Conservation (phyloP, 352 stramenopile species). For the Phytophthora parvispora region DNA sequence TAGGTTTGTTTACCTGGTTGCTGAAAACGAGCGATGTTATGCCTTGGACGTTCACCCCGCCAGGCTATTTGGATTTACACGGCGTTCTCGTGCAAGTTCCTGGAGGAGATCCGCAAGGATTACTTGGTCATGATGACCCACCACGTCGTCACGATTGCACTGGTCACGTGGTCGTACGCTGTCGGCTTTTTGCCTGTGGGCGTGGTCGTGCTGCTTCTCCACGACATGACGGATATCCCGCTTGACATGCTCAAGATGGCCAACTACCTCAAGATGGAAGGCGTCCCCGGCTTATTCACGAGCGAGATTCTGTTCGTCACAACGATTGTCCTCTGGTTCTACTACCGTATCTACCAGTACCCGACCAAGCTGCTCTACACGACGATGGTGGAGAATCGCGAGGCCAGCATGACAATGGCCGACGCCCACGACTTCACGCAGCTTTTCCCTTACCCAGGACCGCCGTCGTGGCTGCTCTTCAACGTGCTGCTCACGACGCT, state of each 20-base stretch:
- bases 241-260: constrained; percentile 92
- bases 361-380: constrained; percentile 85
- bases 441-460: constrained; percentile 72
- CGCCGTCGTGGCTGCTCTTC: constrained; percentile 86
- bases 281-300: constrained; percentile 69
- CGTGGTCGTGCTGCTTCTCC: constrained; percentile 85
- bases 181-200: constrained; percentile 87
- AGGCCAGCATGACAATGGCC: constrained; percentile 78
- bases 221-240: constrained; percentile 91
- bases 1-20: not conserved
- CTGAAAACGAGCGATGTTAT: not conserved
- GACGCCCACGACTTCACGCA: constrained; percentile 79
- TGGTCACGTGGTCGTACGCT: constrained; percentile 88
- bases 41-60: not conserved
- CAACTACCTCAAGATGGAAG: constrained; percentile 93
- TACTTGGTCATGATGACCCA: constrained; percentile 94
- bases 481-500: constrained; percentile 81
- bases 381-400: constrained; percentile 76
- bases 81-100: constrained; percentile 90
- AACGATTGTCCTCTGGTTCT: constrained; percentile 78
- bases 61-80: constrained; percentile 93
- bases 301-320: constrained; percentile 82
- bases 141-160: constrained; percentile 88
- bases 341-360: constrained; percentile 91
- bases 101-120: constrained; percentile 91